These are phyloP conservation scores for Chlamydomonas sphaeroides DNA, from an alignment of 139 green algal genomes.

Conservation along the genomic window DNA sequence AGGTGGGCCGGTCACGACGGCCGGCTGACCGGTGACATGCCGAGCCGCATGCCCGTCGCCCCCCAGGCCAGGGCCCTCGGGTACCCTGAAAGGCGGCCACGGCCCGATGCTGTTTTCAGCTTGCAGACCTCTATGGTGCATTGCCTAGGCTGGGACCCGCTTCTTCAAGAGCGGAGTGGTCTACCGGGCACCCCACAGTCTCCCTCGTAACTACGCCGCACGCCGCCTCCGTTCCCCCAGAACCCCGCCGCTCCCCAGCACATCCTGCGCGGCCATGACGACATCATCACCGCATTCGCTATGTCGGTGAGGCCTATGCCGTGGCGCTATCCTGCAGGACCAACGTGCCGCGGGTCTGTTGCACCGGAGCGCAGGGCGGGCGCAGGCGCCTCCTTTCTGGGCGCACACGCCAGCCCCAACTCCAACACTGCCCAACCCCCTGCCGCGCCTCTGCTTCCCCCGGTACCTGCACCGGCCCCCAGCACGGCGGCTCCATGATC, in stretches of 20 bases:
- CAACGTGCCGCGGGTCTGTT: not conserved
- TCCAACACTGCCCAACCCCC: too few relatives aligned
- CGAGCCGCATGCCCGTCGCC: not conserved
- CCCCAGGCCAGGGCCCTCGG: not conserved
- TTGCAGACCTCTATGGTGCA: not conserved
- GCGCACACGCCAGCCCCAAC: too few relatives aligned
- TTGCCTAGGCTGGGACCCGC: too few relatives aligned
- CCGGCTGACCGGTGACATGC: not conserved
- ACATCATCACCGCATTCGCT: conserved; percentile 31
- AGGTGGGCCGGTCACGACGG: not conserved
- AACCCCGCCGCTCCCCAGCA: conserved; percentile 22
- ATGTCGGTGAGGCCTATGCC: conserved; percentile 25
- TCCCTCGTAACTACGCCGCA: not conserved
- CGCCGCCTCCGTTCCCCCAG: not conserved
- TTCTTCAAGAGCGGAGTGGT: too few relatives aligned
- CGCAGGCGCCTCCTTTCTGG: too few relatives aligned
- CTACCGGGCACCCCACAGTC: too few relatives aligned
- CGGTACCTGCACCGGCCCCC: not conserved
- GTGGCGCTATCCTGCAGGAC: not conserved
- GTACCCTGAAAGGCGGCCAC: not conserved
- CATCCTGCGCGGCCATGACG: conserved; percentile 5
- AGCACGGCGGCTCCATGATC: conserved; percentile 46
- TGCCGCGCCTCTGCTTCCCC: too few relatives aligned
- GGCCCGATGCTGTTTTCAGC: not conserved
- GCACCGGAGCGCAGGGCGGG: too few relatives aligned